These are phyloP conservation scores for Nakazawaea wyomingensis DNA, from an alignment of 805 yeast genomes.

Conservation along the genomic window DNA sequence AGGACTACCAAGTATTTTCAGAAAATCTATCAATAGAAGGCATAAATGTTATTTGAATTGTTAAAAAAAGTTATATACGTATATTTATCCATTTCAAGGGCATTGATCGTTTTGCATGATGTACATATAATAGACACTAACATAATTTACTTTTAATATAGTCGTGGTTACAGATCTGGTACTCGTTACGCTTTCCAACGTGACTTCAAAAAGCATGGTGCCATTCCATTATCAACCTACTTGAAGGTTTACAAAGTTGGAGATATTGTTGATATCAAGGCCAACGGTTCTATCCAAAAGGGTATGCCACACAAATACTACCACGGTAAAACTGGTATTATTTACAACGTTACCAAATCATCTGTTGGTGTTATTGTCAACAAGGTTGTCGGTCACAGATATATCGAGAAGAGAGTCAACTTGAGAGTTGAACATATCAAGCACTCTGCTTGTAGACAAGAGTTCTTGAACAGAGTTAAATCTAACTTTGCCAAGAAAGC, in stretches of 20 bases:
- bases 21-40: too few species aligned
- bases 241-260: slow-evolving; percentile 98
- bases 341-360: slow-evolving; percentile 97
- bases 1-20: too few species aligned
- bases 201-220: slow-evolving; percentile 98
- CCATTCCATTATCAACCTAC: slow-evolving; percentile 92
- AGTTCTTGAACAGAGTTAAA: slow-evolving; percentile 98
- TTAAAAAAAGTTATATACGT: too few species aligned
- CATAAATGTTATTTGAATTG: too few species aligned
- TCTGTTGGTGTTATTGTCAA: slow-evolving; percentile 97
- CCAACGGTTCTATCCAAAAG: slow-evolving; percentile 98
- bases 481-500: slow-evolving; percentile 87
- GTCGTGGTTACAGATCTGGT: slow-evolving; percentile 99
- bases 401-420: slow-evolving; percentile 98
- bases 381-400: slow-evolving; percentile 99
- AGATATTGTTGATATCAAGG: slow-evolving; percentile 99
- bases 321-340: slow-evolving; percentile 99
- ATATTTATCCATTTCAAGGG: too few species aligned
- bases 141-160: slow-evolving; percentile 22
- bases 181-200: slow-evolving; percentile 99
- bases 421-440: slow-evolving; percentile 98
- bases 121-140: slow-evolving; percentile 11
- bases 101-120: neutral
- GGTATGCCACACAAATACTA: slow-evolving; percentile 99
- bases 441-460: slow-evolving; percentile 99